Evolutionary conservation across 495 filamentous ascomycete genomes (phyloP).

Genomic region (Aspergillus leporis): DNA sequence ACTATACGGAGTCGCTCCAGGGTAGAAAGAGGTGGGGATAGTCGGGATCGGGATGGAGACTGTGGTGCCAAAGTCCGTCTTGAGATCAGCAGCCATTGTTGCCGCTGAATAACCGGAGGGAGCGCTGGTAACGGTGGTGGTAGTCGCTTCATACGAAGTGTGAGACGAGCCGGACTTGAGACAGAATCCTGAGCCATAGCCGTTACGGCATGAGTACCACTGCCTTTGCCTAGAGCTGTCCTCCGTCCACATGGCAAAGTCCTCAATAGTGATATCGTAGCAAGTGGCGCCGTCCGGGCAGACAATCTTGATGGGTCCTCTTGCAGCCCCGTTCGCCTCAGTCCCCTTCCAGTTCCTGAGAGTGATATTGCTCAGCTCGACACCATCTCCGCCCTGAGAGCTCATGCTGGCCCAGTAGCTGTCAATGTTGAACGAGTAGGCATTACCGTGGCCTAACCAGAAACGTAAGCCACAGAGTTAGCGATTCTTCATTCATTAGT

Average conservation of each 20-base stretch:
- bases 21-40: conserved; percentile 56
- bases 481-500: not conserved
- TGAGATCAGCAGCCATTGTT: conserved; percentile 49
- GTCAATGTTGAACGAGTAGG: conserved; percentile 56
- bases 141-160: conserved; percentile 32
- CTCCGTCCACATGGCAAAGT: conserved; percentile 64
- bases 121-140: conserved; percentile 35
- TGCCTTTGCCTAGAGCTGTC: conserved; percentile 35
- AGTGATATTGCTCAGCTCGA: conserved; percentile 51
- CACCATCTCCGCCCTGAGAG: conserved; percentile 43
- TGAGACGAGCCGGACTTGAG: conserved; percentile 30
- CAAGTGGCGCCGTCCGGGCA: conserved; percentile 51
- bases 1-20: conserved; percentile 43
- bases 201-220: conserved; percentile 49
- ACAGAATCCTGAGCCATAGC: conserved; percentile 52
- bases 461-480: conserved; percentile 22
- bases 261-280: conserved; percentile 50
- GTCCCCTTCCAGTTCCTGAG: conserved; percentile 61
- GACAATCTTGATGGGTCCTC: conserved; percentile 52
- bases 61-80: conserved; percentile 43
- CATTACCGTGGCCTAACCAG: conserved; percentile 47
- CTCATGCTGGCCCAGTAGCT: conserved; percentile 50
- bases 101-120: conserved; percentile 50
- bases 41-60: conserved; percentile 54
- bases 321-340: conserved; percentile 46